Conservation (phyloP, 371 early-diverging fungal genomes). For the Mortierella sp. region DNA sequence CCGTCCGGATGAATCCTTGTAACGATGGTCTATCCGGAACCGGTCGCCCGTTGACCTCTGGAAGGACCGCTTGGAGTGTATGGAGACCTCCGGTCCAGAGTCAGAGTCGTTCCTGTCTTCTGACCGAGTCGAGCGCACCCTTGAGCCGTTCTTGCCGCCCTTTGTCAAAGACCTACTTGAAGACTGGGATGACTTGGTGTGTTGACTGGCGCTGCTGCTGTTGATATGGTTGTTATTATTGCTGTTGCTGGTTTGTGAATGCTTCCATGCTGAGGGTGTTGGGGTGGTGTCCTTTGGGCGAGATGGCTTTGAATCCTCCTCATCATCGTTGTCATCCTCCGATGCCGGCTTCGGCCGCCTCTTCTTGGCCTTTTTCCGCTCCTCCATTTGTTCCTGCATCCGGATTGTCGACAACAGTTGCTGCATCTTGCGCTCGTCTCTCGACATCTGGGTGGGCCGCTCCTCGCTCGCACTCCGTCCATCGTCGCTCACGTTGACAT, state of each 20-base stretch:
- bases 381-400: constrained; percentile 61
- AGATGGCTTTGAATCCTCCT: constrained; percentile 19
- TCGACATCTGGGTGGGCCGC: constrained; percentile 58
- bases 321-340: constrained; percentile 57
- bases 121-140: constrained; percentile 21
- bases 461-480: constrained; percentile 38
- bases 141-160: constrained; percentile 14
- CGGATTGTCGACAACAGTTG: constrained; percentile 68
- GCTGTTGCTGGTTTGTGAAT: constrained; percentile 8
- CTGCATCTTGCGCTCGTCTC: constrained; percentile 82
- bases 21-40: constrained; percentile 46
- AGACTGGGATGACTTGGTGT: constrained; percentile 15
- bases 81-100: constrained; percentile 16
- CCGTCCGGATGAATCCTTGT: constrained; percentile 69
- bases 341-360: constrained; percentile 31
- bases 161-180: constrained; percentile 17
- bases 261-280: constrained; percentile 24
- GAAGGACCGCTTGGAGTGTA: constrained; percentile 22
- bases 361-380: constrained; percentile 46
- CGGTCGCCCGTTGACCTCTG: constrained; percentile 42
- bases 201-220: background rate
- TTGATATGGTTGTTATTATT: background rate
- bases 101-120: constrained; percentile 34
- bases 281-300: constrained; percentile 11
- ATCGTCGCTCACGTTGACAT: constrained; percentile 38